Conservation (phyloP, 2,329 filamentous ascomycete species). For the Fusarium sp. region DNA sequence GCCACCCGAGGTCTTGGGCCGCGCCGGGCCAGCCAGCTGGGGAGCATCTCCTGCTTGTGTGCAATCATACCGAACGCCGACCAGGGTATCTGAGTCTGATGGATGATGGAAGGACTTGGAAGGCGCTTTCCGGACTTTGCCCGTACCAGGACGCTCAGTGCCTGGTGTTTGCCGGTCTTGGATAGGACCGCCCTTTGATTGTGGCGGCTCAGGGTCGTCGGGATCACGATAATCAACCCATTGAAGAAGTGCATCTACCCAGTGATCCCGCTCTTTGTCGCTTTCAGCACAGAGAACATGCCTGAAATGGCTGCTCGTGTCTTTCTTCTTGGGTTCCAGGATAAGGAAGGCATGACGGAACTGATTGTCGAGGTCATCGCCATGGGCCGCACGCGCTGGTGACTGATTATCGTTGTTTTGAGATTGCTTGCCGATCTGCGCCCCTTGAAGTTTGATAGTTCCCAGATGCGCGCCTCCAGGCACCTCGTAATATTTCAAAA, state of each 20-base stretch:
- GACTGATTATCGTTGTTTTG: conserved; percentile 60
- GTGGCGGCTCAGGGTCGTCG: conserved; percentile 55
- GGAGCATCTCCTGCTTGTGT: conserved; percentile 63
- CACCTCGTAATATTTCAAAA: conserved; percentile 88
- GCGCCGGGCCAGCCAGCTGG: conserved; percentile 51
- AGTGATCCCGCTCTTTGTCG: conserved; percentile 88
- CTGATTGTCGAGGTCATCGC: conserved; percentile 88
- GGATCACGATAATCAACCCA: conserved; percentile 82
- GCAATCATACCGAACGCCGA: conserved; percentile 67
- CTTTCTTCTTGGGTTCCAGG: conserved; percentile 94
- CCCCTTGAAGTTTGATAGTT: conserved; percentile 88
- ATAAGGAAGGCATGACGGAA: conserved; percentile 97
- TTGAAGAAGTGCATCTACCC: conserved; percentile 89
- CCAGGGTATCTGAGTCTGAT: conserved; percentile 57
- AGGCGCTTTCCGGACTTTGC: conserved; percentile 47
- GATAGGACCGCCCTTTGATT: conserved; percentile 41
- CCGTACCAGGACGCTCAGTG: conserved; percentile 37
- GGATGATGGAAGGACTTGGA: conserved; percentile 50
- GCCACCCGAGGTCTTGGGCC: conserved; percentile 50
- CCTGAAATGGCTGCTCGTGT: conserved; percentile 85
- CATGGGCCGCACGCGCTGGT: conserved; percentile 61
- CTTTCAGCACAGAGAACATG: conserved; percentile 97
- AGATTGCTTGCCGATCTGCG: conserved; percentile 94
- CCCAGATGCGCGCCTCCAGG: conserved; percentile 91
- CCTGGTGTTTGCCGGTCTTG: conserved; percentile 55